phyloP scores from a whole-genome alignment of 371 early-diverging fungal species.

The Gilbertella persicaria region DNA sequence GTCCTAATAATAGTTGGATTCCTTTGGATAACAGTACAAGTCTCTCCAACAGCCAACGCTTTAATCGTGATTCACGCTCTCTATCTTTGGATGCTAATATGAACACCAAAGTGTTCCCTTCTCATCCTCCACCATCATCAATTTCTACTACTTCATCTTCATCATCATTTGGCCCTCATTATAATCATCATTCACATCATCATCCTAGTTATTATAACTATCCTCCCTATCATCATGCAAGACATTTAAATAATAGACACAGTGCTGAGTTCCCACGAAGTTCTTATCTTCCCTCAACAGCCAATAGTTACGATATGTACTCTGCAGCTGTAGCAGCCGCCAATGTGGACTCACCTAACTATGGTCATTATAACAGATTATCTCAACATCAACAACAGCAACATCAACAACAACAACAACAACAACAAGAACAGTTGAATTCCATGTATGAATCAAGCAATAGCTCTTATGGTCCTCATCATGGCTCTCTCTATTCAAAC shows the following conservation, averaged over 20 bases:
- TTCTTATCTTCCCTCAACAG: conserved; percentile 1
- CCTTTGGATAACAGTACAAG: background rate
- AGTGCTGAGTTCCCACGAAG: conserved; percentile 16
- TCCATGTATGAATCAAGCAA: background rate
- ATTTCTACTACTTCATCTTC: background rate
- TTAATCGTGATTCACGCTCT: conserved; percentile 19
- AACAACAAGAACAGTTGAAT: conserved; percentile 5
- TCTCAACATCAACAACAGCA: background rate
- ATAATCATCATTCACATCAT: conserved; percentile 1
- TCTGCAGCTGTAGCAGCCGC: background rate
- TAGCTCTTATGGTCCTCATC: background rate
- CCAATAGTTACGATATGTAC: conserved; percentile 17
- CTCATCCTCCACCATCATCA: background rate
- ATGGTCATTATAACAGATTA: background rate
- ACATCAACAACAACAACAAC: conserved; percentile 1
- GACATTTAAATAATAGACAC: conserved; percentile 12
- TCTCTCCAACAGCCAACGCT: conserved; percentile 9
- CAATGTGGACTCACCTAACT: background rate
- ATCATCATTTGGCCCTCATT: background rate
- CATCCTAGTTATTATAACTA: background rate
- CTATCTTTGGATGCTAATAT: conserved; percentile 23
- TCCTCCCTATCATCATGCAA: background rate
- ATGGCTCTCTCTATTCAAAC: background rate
- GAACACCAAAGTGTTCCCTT: conserved; percentile 5
- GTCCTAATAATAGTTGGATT: conserved; percentile 1